Base-by-base conservation (phyloP, 2,329 filamentous ascomycete genomes). In the Botrytis aclada region DNA sequence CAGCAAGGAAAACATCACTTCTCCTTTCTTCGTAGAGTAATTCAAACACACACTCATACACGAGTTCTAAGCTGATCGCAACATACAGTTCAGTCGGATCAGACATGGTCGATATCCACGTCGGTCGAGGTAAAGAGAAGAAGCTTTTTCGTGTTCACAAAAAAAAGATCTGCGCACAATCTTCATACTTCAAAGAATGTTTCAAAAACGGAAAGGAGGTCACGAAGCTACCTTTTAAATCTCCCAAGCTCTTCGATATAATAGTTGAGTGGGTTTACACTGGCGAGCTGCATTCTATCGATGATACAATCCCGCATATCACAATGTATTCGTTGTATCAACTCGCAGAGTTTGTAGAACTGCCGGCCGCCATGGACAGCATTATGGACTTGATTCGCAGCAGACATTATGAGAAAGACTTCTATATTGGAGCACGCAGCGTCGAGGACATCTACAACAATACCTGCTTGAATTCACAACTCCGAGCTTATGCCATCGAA, bases 31-130 rank as follows among this genome's bases (percentile, higher is more conserved):
- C 3, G n/a, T 43, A 3, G 60, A 63, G 60, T 63, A n/a, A 41
- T 12, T 10, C 0, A 7, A 4, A 4, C 3, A 9, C 3, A 14
- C 12, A 7, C 2, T 41, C 6, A n/a, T 8, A 18, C 0, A n/a
- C 9, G 1, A 4, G 0, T 25, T 41, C 1, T 1, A n/a, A 16
- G 14, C 60, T 62, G 6, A 62, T 29, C 12, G 5, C 1, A 4
- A 20, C 4, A 14, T 14, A 3, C 1, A 62, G 60, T 25, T 62
- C 37, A 3, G 3, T 63, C 0, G 60, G 37, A 43, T 5, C 60
- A 20, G 37, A 63, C 0, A 41, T 63, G 37, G 37, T 29, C 18
- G 16, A 29, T 3, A 63, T 63, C 14, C 12, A 41, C 9, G 25
- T 63, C 18, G 60, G 60, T 16, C n/a, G 25, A 0, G 60, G 0